Percentiles rank a stretch among this genome's conserved stretches.
phyloP scores from a whole-genome alignment of 2,329 filamentous ascomycete genomes.

The Amphichorda felina region DNA sequence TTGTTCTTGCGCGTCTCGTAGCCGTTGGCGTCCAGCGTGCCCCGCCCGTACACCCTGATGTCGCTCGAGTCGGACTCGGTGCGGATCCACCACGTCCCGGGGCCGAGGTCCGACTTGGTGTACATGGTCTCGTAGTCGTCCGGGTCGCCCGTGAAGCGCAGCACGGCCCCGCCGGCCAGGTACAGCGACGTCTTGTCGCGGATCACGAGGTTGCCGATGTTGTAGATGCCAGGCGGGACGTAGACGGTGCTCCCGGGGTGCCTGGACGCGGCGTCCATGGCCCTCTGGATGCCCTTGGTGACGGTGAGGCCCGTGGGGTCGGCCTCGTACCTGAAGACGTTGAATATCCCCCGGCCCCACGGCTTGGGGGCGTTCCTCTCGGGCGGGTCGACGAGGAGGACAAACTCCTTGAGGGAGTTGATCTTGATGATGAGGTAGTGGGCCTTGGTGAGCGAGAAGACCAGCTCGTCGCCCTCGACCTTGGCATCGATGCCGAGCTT shows the following conservation, averaged over 20 bases:
- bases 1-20: conserved; percentile 1
- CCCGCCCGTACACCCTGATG: conserved; percentile 3
- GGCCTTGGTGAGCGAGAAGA: not conserved
- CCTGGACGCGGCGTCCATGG: conserved; percentile 1
- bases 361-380: conserved; percentile 1
- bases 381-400: conserved; percentile 1
- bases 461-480: conserved; percentile 2
- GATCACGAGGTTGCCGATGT: conserved; percentile 1
- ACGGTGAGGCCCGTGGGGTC: not conserved
- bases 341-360: not conserved
- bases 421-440: conserved; percentile 4
- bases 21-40: conserved; percentile 2
- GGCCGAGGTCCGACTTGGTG: not conserved
- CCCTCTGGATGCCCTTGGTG: conserved; percentile 1
- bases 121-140: conserved; percentile 3
- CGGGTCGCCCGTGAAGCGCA: conserved; percentile 1
- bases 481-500: conserved; percentile 1
- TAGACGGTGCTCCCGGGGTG: conserved; percentile 2
- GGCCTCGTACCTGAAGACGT: conserved; percentile 1
- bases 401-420: conserved; percentile 1
- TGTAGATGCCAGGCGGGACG: conserved; percentile 1
- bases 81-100: conserved; percentile 3
- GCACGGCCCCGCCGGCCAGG: conserved; percentile 1
- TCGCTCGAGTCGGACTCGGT: conserved; percentile 3
- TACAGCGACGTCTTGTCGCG: conserved; percentile 1